Evolutionary conservation across 805 yeast species (phyloP).

Genomic region (Candida peoriensis): DNA sequence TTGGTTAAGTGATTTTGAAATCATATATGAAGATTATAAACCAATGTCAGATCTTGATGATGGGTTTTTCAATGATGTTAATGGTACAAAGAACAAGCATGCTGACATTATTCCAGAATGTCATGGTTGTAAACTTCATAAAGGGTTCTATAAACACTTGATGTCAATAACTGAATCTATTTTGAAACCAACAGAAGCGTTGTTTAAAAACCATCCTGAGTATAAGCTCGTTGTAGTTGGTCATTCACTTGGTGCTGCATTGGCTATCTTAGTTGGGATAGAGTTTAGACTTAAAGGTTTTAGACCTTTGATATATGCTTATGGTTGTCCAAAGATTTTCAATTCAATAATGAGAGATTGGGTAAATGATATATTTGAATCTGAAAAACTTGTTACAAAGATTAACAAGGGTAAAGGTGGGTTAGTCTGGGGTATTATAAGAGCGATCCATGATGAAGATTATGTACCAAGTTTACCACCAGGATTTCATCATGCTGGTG

Average conservation of each 20-base stretch:
- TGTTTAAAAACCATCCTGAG: conserved; percentile 36
- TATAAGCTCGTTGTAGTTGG: conserved; percentile 56
- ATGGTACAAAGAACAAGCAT: too few relatives aligned
- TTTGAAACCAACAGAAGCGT: conserved; percentile 25
- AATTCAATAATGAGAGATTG: conserved; percentile 45
- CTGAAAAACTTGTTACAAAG: conserved; percentile 24
- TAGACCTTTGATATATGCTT: conserved; percentile 49
- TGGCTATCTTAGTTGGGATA: conserved; percentile 57
- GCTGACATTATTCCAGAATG: conserved; percentile 28
- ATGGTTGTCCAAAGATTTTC: conserved; percentile 66
- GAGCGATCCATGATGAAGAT: conserved; percentile 57
- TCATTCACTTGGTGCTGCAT: conserved; percentile 75
- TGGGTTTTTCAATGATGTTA: too few relatives aligned
- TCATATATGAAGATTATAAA: conserved; percentile 21
- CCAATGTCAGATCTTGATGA: conserved; percentile 9
- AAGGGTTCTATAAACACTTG: conserved; percentile 54
- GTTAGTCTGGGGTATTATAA: conserved; percentile 35
- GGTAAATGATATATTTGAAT: conserved; percentile 47
- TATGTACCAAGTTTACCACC: conserved; percentile 59
- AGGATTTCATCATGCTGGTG: conserved; percentile 29
- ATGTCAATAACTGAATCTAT: conserved; percentile 33
- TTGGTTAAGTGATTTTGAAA: conserved; percentile 59
- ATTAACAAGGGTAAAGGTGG: conserved; percentile 11
- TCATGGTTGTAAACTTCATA: conserved; percentile 52
- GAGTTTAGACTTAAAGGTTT: conserved; percentile 55